Evolutionary conservation across 2,329 filamentous ascomycete genomes (phyloP), one percentile per base, ranked within the genome.

Genomic region (Microcyclosporella mali): DNA sequence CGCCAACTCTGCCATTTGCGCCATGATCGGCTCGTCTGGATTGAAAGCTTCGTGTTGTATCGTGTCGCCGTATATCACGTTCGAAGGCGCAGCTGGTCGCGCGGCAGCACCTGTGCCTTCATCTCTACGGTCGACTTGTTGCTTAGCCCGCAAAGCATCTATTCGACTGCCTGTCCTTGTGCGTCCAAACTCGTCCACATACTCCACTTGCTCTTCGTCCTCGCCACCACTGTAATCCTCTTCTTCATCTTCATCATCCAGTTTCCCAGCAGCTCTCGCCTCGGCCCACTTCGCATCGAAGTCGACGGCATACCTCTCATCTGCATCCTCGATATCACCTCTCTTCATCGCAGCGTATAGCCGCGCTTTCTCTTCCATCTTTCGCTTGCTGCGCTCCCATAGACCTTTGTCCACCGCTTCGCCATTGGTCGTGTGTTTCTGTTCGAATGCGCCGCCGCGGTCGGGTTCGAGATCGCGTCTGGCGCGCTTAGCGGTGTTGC

Each of bases 251-350:
- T 68, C 66, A 3, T 63, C 66, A 25, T 25, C 21, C 21, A n/a
- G n/a, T 41, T 81, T 71, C 17, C 71, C 69, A 18, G 53, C 50
- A 11, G 50, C 57, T 18, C 52, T 42, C 12, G 41, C 41, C 60
- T 94, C 86, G 0, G 84, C 88, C 89, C 92, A 97, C 69, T 97
- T 98, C 47, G 84, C 76, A 66, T 97, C 92, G 65, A 98, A 98
- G 68, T 98, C 90, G 2, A 98, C 84, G 18, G 94, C 66, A 50
- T 72, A 76, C 17, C 78, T 75, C 54, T 81, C 78, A 32, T 78
- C 70, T 55, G 78, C 71, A 59, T 82, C 77, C 52, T 85, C 77
- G 32, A 72, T 49, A 59, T 94, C 83, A n/a, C 90, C 89, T 27
- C 85, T 77, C 66, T 94, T 94, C 79, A 98, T 83, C 29, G 86